Percentiles rank a stretch among this genome's conserved stretches.
Conservation (phyloP, 345 rosid genomes). For the Linum tenue region DNA sequence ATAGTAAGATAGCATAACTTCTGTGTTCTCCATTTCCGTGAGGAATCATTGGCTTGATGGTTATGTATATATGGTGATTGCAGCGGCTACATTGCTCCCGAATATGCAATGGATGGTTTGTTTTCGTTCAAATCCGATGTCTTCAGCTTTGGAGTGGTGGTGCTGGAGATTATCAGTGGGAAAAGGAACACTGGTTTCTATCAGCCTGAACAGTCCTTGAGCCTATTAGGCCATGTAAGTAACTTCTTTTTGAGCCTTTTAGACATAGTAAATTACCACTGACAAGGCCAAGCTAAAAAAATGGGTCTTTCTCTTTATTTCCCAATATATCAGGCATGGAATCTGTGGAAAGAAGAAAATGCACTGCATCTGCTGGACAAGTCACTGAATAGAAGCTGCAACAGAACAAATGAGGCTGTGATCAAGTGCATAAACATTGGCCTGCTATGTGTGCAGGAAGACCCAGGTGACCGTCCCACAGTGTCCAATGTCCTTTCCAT, state of each 20-base stretch:
- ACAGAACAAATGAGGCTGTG: constrained; percentile 4
- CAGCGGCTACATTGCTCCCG: constrained; percentile 28
- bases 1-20: constrained; percentile 5
- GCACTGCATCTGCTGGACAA: constrained; percentile 15
- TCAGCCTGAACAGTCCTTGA: constrained; percentile 1
- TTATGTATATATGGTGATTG: not conserved
- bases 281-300: not conserved
- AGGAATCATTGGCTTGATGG: not conserved
- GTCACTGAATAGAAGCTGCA: not conserved
- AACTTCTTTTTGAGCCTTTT: not conserved
- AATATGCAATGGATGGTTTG: constrained; percentile 19
- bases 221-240: constrained; percentile 21
- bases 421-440: constrained; percentile 19
- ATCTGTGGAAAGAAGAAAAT: constrained; percentile 15
- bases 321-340: constrained; percentile 12
- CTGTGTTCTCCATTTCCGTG: not conserved
- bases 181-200: constrained; percentile 16
- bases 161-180: constrained; percentile 28
- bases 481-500: constrained; percentile 19
- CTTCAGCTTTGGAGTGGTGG: constrained; percentile 27
- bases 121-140: constrained; percentile 27
- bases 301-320: not conserved
- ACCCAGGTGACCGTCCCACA: constrained; percentile 24
- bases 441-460: constrained; percentile 29
- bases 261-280: not conserved